Evolutionary conservation across 208 protist genomes (phyloP), one percentile per base, ranked within the genome.

Genomic region (Acanthamoeba lenticulata): DNA sequence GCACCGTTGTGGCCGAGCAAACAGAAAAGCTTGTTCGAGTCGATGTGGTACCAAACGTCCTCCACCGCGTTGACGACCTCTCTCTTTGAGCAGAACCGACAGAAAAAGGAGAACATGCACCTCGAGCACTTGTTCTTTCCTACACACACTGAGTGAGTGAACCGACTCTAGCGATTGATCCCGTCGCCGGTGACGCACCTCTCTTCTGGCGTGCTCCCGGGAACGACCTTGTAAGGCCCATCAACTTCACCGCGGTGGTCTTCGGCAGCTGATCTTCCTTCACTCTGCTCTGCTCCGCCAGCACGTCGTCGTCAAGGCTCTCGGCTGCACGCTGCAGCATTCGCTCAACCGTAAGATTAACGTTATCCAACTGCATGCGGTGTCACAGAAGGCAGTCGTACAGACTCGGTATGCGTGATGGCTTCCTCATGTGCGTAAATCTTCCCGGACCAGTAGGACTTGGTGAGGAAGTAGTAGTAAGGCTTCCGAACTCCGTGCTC

Each of bases 241-340:
- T 44, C 29, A 95, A 36, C 62, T 57, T 77, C 36, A 95, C 92
- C 9, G 94, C 94, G 9, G 94, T 83, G 24, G 34, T 17, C 29
- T 88, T 49, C 6, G 90, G 55, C 40, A 91, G n/a, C 29, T 45
- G 44, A 27, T 40, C 74, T 32, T 45, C 34, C 1, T 67, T 24
- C 2, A 96, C 79, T 19, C 52, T 45, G 17, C 32, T 38, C 44
- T 94, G 83, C n/a, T 93, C 88, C 4, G 15, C n/a, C 5, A 15
- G n/a, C 45, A 95, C 95, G 47, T 95, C 95, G 17, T 94, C 88
- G 42, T 96, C 93, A 2, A 94, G 29, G 36, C 13, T 13, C 9
- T 89, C 7, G 44, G 9, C 29, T 42, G 38, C 9, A 36, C 5
- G 7, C n/a, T 6, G 13, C 4, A 38, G 6, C 69, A 45, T 45